Percentiles rank a stretch among this genome's conserved stretches.
These are phyloP conservation scores for Lactifluus rugatus DNA, from an alignment of 768 basidiomycete species.

Conservation along the genomic window DNA sequence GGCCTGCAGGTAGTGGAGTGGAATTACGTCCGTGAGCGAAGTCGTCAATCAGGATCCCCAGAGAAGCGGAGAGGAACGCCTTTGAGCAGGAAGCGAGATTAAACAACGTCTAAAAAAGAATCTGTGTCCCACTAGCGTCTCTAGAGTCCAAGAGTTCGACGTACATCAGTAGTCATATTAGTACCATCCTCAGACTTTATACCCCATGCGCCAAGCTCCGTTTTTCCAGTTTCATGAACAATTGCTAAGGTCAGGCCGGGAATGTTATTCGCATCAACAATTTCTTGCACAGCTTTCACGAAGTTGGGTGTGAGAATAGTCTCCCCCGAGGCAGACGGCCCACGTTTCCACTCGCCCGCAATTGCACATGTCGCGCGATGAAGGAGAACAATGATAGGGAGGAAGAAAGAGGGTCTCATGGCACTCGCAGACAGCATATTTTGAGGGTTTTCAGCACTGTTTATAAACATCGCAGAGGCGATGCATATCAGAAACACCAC, in stretches of 20 bases:
- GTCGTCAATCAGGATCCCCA: slow-evolving; percentile 36
- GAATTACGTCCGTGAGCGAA: slow-evolving; percentile 29
- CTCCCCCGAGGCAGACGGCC: not conserved
- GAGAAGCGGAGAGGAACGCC: slow-evolving; percentile 31
- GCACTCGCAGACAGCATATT: too few species aligned
- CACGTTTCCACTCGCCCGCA: not conserved
- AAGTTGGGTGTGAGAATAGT: slow-evolving; percentile 10
- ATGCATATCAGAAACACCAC: too few species aligned
- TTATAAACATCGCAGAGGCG: not conserved
- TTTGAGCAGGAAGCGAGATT: slow-evolving; percentile 31
- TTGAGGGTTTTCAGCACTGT: not conserved
- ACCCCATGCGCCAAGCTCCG: slow-evolving; percentile 13
- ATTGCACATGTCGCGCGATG: not conserved
- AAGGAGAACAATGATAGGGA: not conserved
- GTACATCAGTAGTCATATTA: slow-evolving; percentile 13
- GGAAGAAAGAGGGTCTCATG: not conserved
- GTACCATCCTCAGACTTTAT: slow-evolving; percentile 10
- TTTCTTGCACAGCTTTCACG: not conserved
- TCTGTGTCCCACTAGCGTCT: not conserved
- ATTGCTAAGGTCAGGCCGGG: slow-evolving; percentile 12
- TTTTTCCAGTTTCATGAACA: not conserved
- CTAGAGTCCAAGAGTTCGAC: not conserved
- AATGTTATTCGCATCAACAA: not conserved
- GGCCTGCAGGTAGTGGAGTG: slow-evolving; percentile 27
- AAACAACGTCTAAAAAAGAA: slow-evolving; percentile 29